Percentiles rank a stretch among this genome's conserved stretches.
Conservation (phyloP, 345 rosid species). For the Populus deltoides region DNA sequence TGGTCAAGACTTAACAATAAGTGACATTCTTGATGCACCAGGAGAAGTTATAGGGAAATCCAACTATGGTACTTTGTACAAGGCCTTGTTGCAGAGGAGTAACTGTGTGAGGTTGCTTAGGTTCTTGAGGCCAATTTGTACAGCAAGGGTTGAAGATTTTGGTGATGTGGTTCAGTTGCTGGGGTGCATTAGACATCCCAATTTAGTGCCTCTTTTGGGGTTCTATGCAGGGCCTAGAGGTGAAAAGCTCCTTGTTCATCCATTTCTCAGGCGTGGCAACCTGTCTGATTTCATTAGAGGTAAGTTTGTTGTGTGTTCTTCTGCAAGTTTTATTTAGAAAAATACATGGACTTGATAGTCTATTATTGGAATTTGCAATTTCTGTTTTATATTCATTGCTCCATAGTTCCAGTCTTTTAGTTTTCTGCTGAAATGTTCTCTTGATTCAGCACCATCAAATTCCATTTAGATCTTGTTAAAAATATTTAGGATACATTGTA, state of each 20-base stretch:
- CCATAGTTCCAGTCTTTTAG: not conserved
- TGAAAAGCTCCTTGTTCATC: conserved; percentile 90
- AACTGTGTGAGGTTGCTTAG: conserved; percentile 58
- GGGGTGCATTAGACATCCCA: conserved; percentile 65
- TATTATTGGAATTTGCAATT: not conserved
- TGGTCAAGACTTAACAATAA: conserved; percentile 65
- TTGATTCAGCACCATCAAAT: not conserved
- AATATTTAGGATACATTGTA: too few species aligned
- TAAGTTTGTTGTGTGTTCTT: conserved; percentile 7
- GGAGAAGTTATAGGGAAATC: conserved; percentile 96
- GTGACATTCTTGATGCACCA: conserved; percentile 87
- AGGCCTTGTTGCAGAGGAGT: conserved; percentile 62
- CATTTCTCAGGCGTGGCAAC: conserved; percentile 60
- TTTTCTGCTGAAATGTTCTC: too few species aligned
- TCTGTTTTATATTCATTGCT: not conserved
- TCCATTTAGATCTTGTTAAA: not conserved
- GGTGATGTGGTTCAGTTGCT: conserved; percentile 45
- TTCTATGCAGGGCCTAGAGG: conserved; percentile 83
- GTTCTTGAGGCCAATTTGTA: conserved; percentile 76
- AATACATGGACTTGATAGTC: not conserved
- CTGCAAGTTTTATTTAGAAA: too few species aligned
- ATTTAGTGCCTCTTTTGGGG: conserved; percentile 84
- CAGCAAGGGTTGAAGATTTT: conserved; percentile 47
- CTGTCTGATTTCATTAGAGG: conserved; percentile 72
- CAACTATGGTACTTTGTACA: conserved; percentile 78